These are phyloP conservation scores for Sanghuangporus baumii DNA, from an alignment of 1,284 basidiomycete genomes.

Conservation along the genomic window DNA sequence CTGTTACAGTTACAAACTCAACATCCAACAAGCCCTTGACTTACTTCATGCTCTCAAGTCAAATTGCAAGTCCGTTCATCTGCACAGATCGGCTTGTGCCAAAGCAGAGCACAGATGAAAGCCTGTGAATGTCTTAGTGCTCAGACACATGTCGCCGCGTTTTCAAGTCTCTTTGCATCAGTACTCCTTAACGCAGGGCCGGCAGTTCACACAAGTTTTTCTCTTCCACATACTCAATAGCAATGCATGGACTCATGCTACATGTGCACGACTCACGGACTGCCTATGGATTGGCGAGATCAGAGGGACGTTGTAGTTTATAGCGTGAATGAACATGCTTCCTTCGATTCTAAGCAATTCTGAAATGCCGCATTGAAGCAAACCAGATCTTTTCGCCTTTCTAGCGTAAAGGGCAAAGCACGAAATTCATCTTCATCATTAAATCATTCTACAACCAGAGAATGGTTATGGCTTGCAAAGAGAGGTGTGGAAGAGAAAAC, in stretches of 20 bases:
- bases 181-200: constrained; percentile 33
- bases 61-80: constrained; percentile 31
- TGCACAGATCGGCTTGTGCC: constrained; percentile 42
- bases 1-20: neutral
- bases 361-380: too few species aligned
- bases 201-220: constrained; percentile 35
- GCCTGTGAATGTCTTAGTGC: constrained; percentile 43
- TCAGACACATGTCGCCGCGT: constrained; percentile 33
- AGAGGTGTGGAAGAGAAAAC: neutral
- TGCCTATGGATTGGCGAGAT: too few species aligned
- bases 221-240: neutral
- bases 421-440: too few species aligned
- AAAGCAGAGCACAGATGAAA: constrained; percentile 44
- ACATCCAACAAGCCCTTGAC: constrained; percentile 17
- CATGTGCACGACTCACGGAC: too few species aligned
- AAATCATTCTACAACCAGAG: too few species aligned
- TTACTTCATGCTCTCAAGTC: constrained; percentile 31
- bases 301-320: too few species aligned
- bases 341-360: too few species aligned
- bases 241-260: too few species aligned
- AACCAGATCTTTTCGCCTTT: too few species aligned
- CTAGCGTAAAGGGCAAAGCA: too few species aligned
- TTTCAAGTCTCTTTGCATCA: constrained; percentile 19
- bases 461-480: too few species aligned
- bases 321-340: too few species aligned